Base-by-base conservation (phyloP, 2,329 filamentous ascomycete species). In the Fusarium fujikuroi region DNA sequence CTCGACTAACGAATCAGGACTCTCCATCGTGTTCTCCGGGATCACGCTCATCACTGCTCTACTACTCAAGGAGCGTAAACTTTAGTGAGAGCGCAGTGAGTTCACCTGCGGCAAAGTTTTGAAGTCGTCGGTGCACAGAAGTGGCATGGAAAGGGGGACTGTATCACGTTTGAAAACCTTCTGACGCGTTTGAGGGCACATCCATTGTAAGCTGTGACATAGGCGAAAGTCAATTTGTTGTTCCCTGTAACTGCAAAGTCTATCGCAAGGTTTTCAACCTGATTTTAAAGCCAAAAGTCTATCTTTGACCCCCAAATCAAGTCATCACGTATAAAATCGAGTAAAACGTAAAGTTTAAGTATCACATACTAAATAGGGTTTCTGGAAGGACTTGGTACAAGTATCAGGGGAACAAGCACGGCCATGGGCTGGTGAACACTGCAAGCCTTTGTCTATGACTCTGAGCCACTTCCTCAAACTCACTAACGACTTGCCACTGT, bases 361-460 rank as follows among this genome's bases (percentile, higher is more conserved):
- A 3, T 18, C 7, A 18, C 4, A n/a, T n/a, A 5, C 4, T 0
- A n/a, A 30, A 30, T 30, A n/a, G 4, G 7, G 6, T n/a, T 30
- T 30, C 19, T 30, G 28, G n/a, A 49, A 21, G 7, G 5, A 49
- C 9, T 4, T 0, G 14, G 1, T 3, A 16, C n/a, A n/a, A 1
- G 14, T 30, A 49, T 30, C 28, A 12, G 9, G 4, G 16, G 19
- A 30, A 47, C 44, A 47, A 44, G 5, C 16, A 10, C 21, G 14
- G 12, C 2, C n/a, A 44, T 19, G 16, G 23, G 11, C 25, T 21
- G 25, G 5, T n/a, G 19, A 47, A 47, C 44, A 47, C 25, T 30
- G 19, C 14, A 47, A 30, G 25, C 44, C 21, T 47, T 6, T 47
- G 16, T 5, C 18, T 19, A n/a, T 30, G 44, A 30, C 25, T 11